Base-by-base conservation (phyloP, 2,329 filamentous ascomycete genomes). In the Pyrenophora teres region DNA sequence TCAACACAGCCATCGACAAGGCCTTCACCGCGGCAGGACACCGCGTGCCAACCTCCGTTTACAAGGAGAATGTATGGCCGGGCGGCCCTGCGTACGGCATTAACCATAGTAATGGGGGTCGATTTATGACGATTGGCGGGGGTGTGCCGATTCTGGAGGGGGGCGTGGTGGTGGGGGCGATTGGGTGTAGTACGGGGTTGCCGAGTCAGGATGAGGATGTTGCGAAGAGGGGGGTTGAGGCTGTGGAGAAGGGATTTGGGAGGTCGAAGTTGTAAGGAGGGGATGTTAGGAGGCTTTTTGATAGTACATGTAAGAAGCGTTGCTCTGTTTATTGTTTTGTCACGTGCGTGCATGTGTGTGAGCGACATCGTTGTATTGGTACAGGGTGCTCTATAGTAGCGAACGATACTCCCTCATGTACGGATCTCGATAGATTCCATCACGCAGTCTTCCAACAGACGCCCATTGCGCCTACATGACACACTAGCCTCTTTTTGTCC, bases 1-100 rank as follows among this genome's bases (percentile, higher is more conserved):
- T 66, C 60, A 82, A 83, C 68, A 81, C 87, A 65, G 81, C 84
- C 0, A 87, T 89, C 12, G 84, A 87, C 41, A 82, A 83, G 56
- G 81, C 81, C 13, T 83, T 82, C 63, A 84, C 81, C 2, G 81
- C 81, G 3, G 80, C 81, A 1, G 81, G 81, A 13, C 81, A 83
- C 67, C 72, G 76, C 16, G 69, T 75, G 4, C 80, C 80, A 0
- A 83, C 81, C 0, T 76, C 77, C 18, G 71, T 74, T 2, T 84
- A 83, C 67, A 80, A 80, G 50, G 81, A 82, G 54, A 74, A 72
- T 35, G 80, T 83, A 16, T 77, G 78, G 72, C 81, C 81, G 4
- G 81, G 81, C 6, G 81, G 81, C 0, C 67, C 73, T 1, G 81
- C 78, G 0, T 83, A 77, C 55, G 79, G 80, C 13, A 80, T 81